Conservation (phyloP, 75 land plant species). For the Pseudotsuga menziesii region DNA sequence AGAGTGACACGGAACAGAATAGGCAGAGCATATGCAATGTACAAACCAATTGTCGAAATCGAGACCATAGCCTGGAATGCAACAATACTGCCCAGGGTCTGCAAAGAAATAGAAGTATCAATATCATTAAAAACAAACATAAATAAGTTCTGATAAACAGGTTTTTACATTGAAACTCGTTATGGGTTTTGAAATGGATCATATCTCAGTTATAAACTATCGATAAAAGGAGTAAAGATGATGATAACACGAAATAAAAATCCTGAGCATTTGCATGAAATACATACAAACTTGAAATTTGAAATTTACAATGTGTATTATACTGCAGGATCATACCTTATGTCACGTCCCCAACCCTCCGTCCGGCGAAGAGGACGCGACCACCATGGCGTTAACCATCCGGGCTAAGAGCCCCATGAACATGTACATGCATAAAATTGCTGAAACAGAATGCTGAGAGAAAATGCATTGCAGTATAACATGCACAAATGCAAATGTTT, state of each 20-base stretch:
- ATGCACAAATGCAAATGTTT: too few relatives aligned
- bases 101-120: slow-evolving; percentile 15
- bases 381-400: too few relatives aligned
- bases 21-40: slow-evolving; percentile 82
- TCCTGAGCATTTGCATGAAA: background rate
- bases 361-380: too few relatives aligned
- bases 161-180: background rate
- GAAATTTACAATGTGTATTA: background rate
- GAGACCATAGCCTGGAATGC: slow-evolving; percentile 97
- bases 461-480: too few relatives aligned
- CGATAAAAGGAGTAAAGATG: background rate
- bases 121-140: background rate
- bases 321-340: background rate
- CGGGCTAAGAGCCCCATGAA: too few relatives aligned
- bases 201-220: too few relatives aligned
- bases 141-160: background rate
- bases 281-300: background rate
- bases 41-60: slow-evolving; percentile 74
- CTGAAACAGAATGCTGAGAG: too few relatives aligned
- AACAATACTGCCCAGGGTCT: slow-evolving; percentile 79
- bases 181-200: too few relatives aligned
- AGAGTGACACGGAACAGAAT: slow-evolving; percentile 73
- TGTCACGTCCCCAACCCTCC: too few relatives aligned
- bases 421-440: too few relatives aligned
- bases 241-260: background rate